These are phyloP conservation scores for Fusarium subglutinans DNA, from an alignment of 2,329 filamentous ascomycete species.

Conservation along the genomic window DNA sequence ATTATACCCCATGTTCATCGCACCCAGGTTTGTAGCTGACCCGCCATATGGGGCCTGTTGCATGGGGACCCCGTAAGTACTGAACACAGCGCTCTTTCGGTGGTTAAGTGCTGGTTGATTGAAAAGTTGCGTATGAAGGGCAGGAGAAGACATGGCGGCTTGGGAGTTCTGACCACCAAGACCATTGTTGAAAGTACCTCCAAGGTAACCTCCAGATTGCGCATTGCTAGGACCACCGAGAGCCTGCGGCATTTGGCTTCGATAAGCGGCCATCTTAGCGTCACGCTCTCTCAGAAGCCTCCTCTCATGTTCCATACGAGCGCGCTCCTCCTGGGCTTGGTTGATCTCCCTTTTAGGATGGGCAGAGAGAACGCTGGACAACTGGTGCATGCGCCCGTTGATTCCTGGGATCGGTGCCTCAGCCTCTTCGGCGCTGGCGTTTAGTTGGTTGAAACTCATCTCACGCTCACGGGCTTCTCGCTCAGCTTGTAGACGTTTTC, in stretches of 20 bases:
- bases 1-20: conserved; percentile 37
- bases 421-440: conserved; percentile 17
- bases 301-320: conserved; percentile 53
- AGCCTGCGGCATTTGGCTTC: conserved; percentile 59
- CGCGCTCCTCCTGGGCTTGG: conserved; percentile 53
- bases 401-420: conserved; percentile 21
- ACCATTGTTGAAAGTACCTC: conserved; percentile 66
- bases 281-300: conserved; percentile 55
- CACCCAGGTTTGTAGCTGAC: conserved; percentile 34
- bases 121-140: conserved; percentile 41
- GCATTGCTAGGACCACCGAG: conserved; percentile 46
- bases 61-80: conserved; percentile 43
- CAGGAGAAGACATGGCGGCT: conserved; percentile 41
- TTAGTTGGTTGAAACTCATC: conserved; percentile 53
- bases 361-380: conserved; percentile 67
- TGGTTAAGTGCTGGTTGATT: conserved; percentile 35
- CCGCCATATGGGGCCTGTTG: conserved; percentile 39
- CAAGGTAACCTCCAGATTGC: conserved; percentile 58
- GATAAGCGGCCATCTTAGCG: conserved; percentile 58
- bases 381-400: conserved; percentile 54
- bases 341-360: conserved; percentile 55
- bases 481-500: conserved; percentile 76
- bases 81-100: conserved; percentile 46
- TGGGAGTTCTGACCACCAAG: conserved; percentile 50
- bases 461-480: conserved; percentile 70